A percentile compares a stretch with the other conserved stretches of the same genome.
phyloP scores from a whole-genome alignment of 2,329 filamentous ascomycete species.

The Cercospora sp. region DNA sequence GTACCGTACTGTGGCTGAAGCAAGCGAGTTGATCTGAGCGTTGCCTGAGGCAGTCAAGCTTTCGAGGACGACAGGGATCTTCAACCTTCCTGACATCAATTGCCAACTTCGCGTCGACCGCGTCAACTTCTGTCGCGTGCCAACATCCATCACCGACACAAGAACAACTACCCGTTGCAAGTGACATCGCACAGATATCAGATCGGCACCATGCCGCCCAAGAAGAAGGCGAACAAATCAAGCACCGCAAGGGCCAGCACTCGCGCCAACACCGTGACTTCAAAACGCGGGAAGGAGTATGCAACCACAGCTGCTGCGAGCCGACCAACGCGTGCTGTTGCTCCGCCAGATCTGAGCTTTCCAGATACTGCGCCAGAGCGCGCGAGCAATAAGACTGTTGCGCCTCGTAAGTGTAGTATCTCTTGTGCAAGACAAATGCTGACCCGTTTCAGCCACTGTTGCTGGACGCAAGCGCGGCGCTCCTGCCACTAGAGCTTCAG shows the following conservation, averaged over 20 bases:
- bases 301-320: slow-evolving; percentile 34
- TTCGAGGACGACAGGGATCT: background rate
- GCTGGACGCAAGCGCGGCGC: background rate
- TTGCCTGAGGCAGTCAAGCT: background rate
- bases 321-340: slow-evolving; percentile 27
- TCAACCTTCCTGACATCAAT: background rate
- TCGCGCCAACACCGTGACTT: slow-evolving; percentile 23
- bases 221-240: slow-evolving; percentile 21
- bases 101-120: background rate
- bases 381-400: slow-evolving; percentile 9
- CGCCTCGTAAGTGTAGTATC: background rate
- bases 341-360: slow-evolving; percentile 12
- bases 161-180: background rate
- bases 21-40: background rate
- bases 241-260: slow-evolving; percentile 1
- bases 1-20: background rate
- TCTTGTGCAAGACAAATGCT: background rate
- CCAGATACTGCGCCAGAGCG: slow-evolving; percentile 9
- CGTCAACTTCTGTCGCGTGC: background rate
- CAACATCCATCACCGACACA: background rate
- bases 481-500: slow-evolving; percentile 14
- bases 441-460: background rate
- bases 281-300: slow-evolving; percentile 29
- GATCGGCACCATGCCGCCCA: slow-evolving; percentile 25
- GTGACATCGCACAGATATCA: background rate